Evolutionary conservation across 225 moss, liverwort and hornwort genomes (phyloP).

Genomic region (Sphagnum tenellum): DNA sequence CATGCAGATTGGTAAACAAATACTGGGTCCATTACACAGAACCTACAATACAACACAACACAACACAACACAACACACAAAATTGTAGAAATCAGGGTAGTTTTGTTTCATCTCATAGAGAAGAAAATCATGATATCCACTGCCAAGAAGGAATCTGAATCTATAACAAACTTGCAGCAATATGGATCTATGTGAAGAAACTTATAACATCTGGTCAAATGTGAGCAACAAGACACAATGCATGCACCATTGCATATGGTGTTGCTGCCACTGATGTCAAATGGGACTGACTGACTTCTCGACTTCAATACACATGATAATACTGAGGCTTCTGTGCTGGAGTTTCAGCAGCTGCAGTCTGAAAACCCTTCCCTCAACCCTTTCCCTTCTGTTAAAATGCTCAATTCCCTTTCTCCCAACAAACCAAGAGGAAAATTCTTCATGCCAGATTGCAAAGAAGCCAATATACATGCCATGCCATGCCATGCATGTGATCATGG

Average conservation of each 20-base stretch:
- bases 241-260: constrained; percentile 59
- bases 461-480: too few relatives aligned
- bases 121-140: too few relatives aligned
- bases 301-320: constrained; percentile 62
- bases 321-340: constrained; percentile 20
- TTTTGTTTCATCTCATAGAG: too few relatives aligned
- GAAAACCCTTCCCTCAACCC: constrained; percentile 20
- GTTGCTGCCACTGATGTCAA: constrained; percentile 73
- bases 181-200: neutral
- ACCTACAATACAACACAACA: constrained; percentile 35
- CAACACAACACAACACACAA: neutral
- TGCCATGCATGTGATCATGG: too few relatives aligned
- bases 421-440: too few relatives aligned
- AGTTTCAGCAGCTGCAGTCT: too few relatives aligned
- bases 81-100: too few relatives aligned
- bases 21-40: constrained; percentile 93
- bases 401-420: constrained; percentile 29
- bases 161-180: too few relatives aligned
- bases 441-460: too few relatives aligned
- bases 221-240: constrained; percentile 49
- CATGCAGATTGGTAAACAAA: constrained; percentile 83
- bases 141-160: too few relatives aligned
- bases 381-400: constrained; percentile 35
- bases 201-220: constrained; percentile 87
- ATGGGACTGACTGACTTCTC: constrained; percentile 93